Evolutionary conservation across 257 asterid species (phyloP).

Genomic region (Apocynum venetum): DNA sequence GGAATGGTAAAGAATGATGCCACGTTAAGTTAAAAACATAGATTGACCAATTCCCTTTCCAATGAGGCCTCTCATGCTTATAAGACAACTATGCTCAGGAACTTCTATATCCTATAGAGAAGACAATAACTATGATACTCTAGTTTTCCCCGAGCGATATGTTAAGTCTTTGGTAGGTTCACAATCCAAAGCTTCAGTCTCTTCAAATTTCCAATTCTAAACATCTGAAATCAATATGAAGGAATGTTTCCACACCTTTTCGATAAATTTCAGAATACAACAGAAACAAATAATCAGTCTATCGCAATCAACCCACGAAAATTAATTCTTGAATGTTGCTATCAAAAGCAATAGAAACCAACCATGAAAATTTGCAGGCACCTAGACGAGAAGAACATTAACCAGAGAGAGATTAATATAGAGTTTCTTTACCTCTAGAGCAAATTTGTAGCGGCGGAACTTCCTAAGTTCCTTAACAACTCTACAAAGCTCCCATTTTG

Average conservation of each 20-base stretch:
- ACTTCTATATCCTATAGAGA: neutral
- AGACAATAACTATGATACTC: neutral
- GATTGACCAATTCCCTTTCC: neutral
- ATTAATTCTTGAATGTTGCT: neutral
- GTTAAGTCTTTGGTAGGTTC: neutral
- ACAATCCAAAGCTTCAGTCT: neutral
- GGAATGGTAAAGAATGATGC: neutral
- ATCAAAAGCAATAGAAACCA: neutral
- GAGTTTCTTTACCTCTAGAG: conserved; percentile 62
- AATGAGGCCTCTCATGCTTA: neutral
- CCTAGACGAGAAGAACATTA: neutral
- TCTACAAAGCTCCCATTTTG: conserved; percentile 74
- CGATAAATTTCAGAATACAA: neutral
- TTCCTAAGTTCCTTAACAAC: conserved; percentile 83
- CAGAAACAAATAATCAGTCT: neutral
- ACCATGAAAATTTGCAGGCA: neutral
- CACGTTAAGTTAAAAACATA: neutral
- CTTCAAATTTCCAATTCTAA: neutral
- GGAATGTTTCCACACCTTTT: neutral
- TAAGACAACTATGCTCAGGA: neutral
- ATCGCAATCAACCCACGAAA: neutral
- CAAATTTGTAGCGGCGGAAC: conserved; percentile 59
- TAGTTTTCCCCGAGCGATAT: neutral
- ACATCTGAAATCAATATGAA: neutral
- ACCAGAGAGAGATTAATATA: too few species aligned